These are phyloP conservation scores for Leccinum subgranulosum DNA, from an alignment of 768 basidiomycete species.

Conservation along the genomic window DNA sequence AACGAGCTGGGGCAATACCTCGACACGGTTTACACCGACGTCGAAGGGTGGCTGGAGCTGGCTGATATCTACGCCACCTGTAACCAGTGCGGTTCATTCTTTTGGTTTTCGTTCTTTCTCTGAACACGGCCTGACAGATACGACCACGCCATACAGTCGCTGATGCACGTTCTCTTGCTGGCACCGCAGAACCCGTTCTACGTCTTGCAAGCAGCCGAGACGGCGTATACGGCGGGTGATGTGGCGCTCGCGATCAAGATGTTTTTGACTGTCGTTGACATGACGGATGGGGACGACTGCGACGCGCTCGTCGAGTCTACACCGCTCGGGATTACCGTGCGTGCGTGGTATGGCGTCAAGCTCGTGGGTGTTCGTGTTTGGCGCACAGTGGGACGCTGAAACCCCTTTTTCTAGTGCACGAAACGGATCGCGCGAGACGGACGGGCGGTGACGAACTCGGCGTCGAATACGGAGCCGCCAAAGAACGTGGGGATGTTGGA, in stretches of 20 bases:
- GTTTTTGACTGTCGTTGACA: constrained; percentile 77
- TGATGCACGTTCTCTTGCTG: constrained; percentile 79
- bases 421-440: constrained; percentile 48
- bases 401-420: constrained; percentile 48
- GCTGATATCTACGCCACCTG: constrained; percentile 75
- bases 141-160: constrained; percentile 63
- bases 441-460: constrained; percentile 40
- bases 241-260: constrained; percentile 73
- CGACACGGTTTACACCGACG: constrained; percentile 86
- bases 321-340: constrained; percentile 50
- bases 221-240: constrained; percentile 77
- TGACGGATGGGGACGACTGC: constrained; percentile 59
- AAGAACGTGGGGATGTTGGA: constrained; percentile 58
- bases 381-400: background rate
- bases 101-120: background rate
- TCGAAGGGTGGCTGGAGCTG: constrained; percentile 86
- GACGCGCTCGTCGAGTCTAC: constrained; percentile 49
- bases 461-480: constrained; percentile 55
- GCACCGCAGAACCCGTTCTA: constrained; percentile 86
- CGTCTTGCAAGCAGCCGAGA: constrained; percentile 82
- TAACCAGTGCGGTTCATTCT: constrained; percentile 55
- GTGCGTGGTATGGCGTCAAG: constrained; percentile 85
- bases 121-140: constrained; percentile 48
- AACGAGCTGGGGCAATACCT: constrained; percentile 69
- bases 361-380: constrained; percentile 46